These are phyloP conservation scores for Cyclospora cayetanensis DNA, from an alignment of 169 alveolate genomes.

Conservation along the genomic window DNA sequence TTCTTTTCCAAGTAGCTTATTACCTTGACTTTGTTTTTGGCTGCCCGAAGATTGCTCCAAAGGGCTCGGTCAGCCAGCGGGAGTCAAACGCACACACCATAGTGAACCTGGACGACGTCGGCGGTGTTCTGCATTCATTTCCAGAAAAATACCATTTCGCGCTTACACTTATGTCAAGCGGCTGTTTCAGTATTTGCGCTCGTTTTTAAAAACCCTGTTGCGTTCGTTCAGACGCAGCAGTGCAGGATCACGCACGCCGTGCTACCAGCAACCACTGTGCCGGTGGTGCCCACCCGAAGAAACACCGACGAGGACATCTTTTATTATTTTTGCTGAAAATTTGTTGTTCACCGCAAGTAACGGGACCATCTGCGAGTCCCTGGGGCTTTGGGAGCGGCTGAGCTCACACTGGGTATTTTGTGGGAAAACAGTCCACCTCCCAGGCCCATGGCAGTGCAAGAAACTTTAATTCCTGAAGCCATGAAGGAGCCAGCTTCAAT, in stretches of 20 bases:
- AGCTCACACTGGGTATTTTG: not conserved
- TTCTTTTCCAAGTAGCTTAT: not conserved
- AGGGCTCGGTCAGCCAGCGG: too few relatives aligned
- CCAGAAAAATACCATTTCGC: not conserved
- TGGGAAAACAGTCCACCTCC: not conserved
- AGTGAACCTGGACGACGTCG: not conserved
- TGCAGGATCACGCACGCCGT: not conserved
- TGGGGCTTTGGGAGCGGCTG: not conserved
- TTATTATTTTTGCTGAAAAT: not conserved
- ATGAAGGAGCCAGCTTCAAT: not conserved
- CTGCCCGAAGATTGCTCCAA: not conserved
- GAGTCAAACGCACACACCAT: not conserved
- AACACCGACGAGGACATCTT: not conserved
- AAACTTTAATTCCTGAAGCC: not conserved
- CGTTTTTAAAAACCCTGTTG: too few relatives aligned
- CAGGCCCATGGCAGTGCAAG: not conserved
- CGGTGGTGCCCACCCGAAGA: not conserved
- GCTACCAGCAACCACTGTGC: not conserved
- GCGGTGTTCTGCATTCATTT: not conserved
- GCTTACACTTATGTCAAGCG: not conserved
- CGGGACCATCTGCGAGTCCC: not conserved
- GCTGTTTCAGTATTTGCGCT: not conserved
- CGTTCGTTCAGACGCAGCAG: too few relatives aligned
- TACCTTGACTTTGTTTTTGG: not conserved
- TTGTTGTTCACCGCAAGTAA: not conserved